Percentiles rank a stretch among this genome's conserved stretches.
phyloP scores from a whole-genome alignment of 1,284 basidiomycete species.

The Trametes sp. region DNA sequence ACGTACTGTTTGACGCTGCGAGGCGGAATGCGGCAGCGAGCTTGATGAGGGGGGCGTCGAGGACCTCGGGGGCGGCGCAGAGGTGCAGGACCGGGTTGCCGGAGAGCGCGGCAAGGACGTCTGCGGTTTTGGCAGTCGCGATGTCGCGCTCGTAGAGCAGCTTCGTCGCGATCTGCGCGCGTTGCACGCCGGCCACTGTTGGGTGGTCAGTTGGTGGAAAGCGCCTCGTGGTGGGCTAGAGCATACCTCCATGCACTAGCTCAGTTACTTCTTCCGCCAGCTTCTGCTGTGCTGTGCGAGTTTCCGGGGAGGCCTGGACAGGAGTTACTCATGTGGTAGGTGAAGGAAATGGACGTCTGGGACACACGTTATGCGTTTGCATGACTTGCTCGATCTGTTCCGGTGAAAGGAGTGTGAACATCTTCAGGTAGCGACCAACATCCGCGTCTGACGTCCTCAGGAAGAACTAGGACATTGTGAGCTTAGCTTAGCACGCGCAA shows the following conservation, averaged over 20 bases:
- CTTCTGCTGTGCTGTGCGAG: constrained; percentile 75
- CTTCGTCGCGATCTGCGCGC: constrained; percentile 66
- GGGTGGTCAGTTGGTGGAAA: neutral
- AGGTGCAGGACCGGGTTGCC: constrained; percentile 65
- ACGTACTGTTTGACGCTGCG: constrained; percentile 61
- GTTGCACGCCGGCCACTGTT: constrained; percentile 50
- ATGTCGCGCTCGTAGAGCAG: constrained; percentile 67
- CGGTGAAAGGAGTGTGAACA: constrained; percentile 84
- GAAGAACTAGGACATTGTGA: constrained; percentile 75
- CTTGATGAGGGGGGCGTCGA: constrained; percentile 60
- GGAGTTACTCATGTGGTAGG: constrained; percentile 11
- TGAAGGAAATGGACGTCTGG: neutral
- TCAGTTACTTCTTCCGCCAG: constrained; percentile 91
- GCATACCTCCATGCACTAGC: constrained; percentile 83
- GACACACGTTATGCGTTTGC: constrained; percentile 60
- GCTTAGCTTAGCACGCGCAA: neutral
- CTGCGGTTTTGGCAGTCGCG: constrained; percentile 50
- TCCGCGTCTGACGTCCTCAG: constrained; percentile 84
- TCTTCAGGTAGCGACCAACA: constrained; percentile 80
- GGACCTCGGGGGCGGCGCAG: constrained; percentile 51
- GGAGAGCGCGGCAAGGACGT: constrained; percentile 63
- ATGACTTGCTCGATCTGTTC: constrained; percentile 67
- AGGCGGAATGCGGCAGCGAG: constrained; percentile 62
- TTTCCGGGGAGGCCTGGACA: constrained; percentile 60
- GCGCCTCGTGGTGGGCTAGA: neutral